Evolutionary conservation across 352 stramenopile genomes (phyloP), one percentile per base, ranked within the genome.

Genomic region (Pythium oligandrum): DNA sequence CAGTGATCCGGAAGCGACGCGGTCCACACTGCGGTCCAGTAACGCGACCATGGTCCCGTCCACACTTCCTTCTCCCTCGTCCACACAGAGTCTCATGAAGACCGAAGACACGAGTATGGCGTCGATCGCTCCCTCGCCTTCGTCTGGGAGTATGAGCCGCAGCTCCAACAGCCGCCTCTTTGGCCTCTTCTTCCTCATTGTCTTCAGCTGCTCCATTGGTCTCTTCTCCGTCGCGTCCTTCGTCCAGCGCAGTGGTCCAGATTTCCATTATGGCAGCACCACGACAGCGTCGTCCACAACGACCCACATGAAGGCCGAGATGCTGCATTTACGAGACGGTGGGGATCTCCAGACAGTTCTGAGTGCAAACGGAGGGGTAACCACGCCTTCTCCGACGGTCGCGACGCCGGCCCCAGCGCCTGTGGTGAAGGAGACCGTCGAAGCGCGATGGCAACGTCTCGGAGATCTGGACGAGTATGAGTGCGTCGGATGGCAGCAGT

Each of bases 201-300:
- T 86, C 40, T 61, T 75, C 58, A 82, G 48, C 38, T 86, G 73
- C 55, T 66, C 72, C 1, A 56, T 83, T 4, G 73, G 75, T 1
- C 64, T 86, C 47, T 64, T 86, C 30, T 78, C 68, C 10, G 71
- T 86, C 30, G 73, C 71, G 17, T 71, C 71, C 45, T 64, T 83
- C 38, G 75, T 86, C 52, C 75, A 83, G 53, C 71, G 71, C 53
- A 44, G 4, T 17, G 56, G 7, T 11, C 7, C 38, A 11, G 48
- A 57, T 6, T 17, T 53, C 1, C 43, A 36, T 30, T 34, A 9
- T 12, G 35, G 30, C 9, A 44, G 37, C 38, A 42, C 38, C 7
- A 7, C 38, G 11, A 42, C 38, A 11, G 38, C 38, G 38, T 11
- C 38, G 38, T 11, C 38, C 7, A 42, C 38, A 42, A 7, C 38